A percentile compares a stretch with the other conserved stretches of the same genome.
phyloP scores from a whole-genome alignment of 2,329 filamentous ascomycete genomes.

The Fusarium piperis region DNA sequence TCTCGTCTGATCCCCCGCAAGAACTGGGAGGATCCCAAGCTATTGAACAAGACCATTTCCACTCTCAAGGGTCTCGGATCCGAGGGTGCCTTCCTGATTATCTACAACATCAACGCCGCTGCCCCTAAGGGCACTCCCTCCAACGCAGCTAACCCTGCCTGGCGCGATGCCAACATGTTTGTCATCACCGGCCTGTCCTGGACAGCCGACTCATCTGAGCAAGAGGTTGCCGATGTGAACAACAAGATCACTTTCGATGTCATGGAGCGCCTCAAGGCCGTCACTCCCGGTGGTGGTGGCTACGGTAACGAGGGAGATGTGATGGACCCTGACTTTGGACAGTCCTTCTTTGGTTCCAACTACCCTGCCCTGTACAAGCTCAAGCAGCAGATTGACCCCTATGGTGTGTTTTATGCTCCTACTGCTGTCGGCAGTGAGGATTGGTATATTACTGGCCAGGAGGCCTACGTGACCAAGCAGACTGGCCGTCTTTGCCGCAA shows the following conservation, averaged over 20 bases:
- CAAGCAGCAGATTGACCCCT: conserved; percentile 50
- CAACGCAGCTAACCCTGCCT: conserved; percentile 53
- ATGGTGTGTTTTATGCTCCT: conserved; percentile 48
- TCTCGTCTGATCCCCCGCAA: conserved; percentile 44
- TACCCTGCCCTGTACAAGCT: conserved; percentile 47
- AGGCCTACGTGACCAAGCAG: conserved; percentile 26
- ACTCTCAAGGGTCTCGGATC: conserved; percentile 16
- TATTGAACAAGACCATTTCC: conserved; percentile 22
- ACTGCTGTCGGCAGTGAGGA: conserved; percentile 52
- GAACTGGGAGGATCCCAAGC: conserved; percentile 23
- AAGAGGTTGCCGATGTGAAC: conserved; percentile 39
- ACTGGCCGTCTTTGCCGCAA: conserved; percentile 31
- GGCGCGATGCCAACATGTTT: conserved; percentile 52
- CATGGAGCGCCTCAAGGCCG: conserved; percentile 34
- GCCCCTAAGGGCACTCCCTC: conserved; percentile 40
- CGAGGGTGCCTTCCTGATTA: conserved; percentile 18
- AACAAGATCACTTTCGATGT: conserved; percentile 34
- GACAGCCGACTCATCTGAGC: conserved; percentile 13
- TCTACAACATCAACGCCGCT: conserved; percentile 35
- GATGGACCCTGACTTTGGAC: conserved; percentile 49
- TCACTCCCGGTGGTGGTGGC: conserved; percentile 40
- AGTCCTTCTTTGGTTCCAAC: conserved; percentile 49
- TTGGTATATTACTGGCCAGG: conserved; percentile 40
- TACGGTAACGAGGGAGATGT: conserved; percentile 49
- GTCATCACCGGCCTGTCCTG: conserved; percentile 43